Evolutionary conservation across 495 filamentous ascomycete species (phyloP).

Genomic region (Hyaloscypha variabilis): DNA sequence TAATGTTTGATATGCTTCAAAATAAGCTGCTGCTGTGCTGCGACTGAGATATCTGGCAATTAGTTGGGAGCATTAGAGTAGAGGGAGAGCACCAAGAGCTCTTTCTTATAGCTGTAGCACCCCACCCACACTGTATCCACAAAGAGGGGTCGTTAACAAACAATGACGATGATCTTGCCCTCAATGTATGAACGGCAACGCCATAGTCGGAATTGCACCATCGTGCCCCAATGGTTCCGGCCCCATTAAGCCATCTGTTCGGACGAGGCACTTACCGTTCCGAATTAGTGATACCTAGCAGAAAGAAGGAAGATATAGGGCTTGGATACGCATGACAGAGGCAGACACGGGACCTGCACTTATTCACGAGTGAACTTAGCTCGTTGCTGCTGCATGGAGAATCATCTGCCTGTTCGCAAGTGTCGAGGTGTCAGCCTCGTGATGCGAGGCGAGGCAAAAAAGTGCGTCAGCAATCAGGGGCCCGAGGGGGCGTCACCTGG

Average conservation of each 20-base stretch:
- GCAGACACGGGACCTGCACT: not conserved
- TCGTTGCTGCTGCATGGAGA: not conserved
- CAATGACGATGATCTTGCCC: not conserved
- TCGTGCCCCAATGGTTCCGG: not conserved
- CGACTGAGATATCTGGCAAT: not conserved
- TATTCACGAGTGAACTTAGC: too few species aligned
- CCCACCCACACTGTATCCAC: not conserved
- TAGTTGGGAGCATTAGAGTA: not conserved
- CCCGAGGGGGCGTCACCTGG: not conserved
- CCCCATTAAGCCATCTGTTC: not conserved
- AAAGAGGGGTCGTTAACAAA: not conserved
- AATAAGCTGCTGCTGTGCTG: not conserved
- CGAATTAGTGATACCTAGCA: not conserved
- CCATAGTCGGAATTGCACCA: slow-evolving; percentile 4
- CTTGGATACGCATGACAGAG: not conserved
- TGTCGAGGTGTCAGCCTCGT: not conserved
- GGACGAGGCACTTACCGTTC: not conserved
- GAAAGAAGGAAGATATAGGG: not conserved
- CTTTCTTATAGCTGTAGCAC: slow-evolving; percentile 9
- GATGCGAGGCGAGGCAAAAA: not conserved
- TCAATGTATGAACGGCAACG: not conserved
- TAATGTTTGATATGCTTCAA: not conserved
- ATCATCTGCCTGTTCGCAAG: not conserved
- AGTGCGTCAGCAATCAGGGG: slow-evolving; percentile 4
- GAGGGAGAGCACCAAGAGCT: slow-evolving; percentile 5